Conservation (phyloP, 345 rosid genomes). For the Salix brachista region DNA sequence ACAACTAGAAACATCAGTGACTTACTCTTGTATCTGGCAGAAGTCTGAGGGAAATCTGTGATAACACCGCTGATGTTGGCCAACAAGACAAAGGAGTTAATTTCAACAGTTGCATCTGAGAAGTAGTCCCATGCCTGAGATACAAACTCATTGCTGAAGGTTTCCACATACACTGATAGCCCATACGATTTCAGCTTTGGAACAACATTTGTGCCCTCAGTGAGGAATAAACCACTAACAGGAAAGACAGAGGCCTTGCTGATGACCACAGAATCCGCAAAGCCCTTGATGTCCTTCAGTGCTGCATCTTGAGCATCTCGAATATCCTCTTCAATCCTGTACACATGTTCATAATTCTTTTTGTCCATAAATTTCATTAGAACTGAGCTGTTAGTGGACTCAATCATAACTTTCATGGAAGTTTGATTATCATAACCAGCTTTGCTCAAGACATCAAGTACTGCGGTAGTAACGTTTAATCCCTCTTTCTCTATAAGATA, state of each 20-base stretch:
- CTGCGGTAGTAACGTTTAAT: slow-evolving; percentile 48
- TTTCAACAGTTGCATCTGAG: slow-evolving; percentile 70
- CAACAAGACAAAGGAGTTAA: slow-evolving; percentile 40
- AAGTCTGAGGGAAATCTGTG: slow-evolving; percentile 78
- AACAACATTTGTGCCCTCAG: slow-evolving; percentile 40
- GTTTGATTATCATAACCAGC: slow-evolving; percentile 56
- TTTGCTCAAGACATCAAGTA: slow-evolving; percentile 48
- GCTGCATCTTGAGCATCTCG: slow-evolving; percentile 47
- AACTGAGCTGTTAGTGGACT: slow-evolving; percentile 75
- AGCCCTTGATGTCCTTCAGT: slow-evolving; percentile 52
- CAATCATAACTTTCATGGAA: slow-evolving; percentile 63
- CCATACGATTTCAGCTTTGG: slow-evolving; percentile 39
- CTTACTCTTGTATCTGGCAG: slow-evolving; percentile 80
- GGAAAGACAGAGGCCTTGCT: slow-evolving; percentile 55
- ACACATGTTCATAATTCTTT: slow-evolving; percentile 51
- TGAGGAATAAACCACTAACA: slow-evolving; percentile 15
- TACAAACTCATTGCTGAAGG: slow-evolving; percentile 74
- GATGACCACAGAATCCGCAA: slow-evolving; percentile 65
- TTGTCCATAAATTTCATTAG: slow-evolving; percentile 52
- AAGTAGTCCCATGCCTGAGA: slow-evolving; percentile 92
- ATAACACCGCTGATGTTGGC: slow-evolving; percentile 50
- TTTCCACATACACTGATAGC: slow-evolving; percentile 62
- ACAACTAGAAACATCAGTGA: not conserved
- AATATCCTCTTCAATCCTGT: slow-evolving; percentile 58
- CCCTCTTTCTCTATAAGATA: slow-evolving; percentile 59